Base-by-base conservation (phyloP, 1,139 yeast genomes). In the Taphrina sp. region DNA sequence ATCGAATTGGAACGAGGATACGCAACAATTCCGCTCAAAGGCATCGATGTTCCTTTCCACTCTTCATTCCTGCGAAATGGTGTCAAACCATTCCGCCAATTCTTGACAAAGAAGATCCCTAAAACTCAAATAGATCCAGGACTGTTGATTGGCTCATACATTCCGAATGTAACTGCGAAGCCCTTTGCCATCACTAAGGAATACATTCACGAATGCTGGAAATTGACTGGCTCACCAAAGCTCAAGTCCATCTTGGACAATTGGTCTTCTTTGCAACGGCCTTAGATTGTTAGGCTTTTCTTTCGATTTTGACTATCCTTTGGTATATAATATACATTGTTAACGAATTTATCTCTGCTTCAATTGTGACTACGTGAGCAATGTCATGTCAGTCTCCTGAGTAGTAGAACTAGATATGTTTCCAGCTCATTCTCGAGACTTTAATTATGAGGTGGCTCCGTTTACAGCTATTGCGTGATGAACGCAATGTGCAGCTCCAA, bases 11-110 rank as follows among this genome's bases (percentile, higher is more conserved):
- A 92, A 75, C 85, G 98, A 76, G 99, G 99, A 36, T 92, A 86
- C 66, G 97, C 99, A 47, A 94, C 94, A 67, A 92, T 92, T 66
- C 99, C 99, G 70, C 81, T 92, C 72, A 90, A 86, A 79, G 98
- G 98, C 66, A 92, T 92, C 65, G 88, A 96, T 24, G 99, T 92
- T 68, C 99, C 99, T 61, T 92, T 92, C 96, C 98, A 94, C 75
- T 89, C 96, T 41, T 85, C 95, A 33, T 92, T 94, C 76, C 80
- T 92, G 76, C 85, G 92, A 79, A 86, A 94, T 61, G 99, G 99
- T 74, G 99, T 92, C 62, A 90, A 89, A 74, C 98, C 98, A 66
- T 92, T 92, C 89, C 90, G 92, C 78, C 85, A 92, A 75, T 94
- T 92, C 82, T 79, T 92, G 76, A 83, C 84, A 71, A 92, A 89